Conservation (phyloP, 805 yeast species). For the Grigorovia humatica region DNA sequence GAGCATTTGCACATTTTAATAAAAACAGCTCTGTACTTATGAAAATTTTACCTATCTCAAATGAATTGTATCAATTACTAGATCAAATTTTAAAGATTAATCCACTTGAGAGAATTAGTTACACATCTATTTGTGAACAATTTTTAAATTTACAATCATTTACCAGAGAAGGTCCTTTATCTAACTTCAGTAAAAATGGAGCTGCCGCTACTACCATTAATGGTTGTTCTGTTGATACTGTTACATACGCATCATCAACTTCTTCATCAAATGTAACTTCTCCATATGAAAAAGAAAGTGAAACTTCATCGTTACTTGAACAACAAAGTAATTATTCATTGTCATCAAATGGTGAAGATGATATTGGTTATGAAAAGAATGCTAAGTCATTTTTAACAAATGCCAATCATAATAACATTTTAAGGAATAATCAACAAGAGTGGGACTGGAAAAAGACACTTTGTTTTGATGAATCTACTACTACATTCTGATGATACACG, state of each 20-base stretch:
- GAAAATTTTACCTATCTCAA: conserved; percentile 64
- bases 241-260: neutral
- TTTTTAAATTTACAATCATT: conserved; percentile 19
- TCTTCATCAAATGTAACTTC: neutral
- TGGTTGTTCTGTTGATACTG: neutral
- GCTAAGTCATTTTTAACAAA: neutral
- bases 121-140: conserved; percentile 14
- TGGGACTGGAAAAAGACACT: neutral
- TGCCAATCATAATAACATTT: neutral
- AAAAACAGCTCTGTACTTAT: conserved; percentile 44
- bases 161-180: conserved; percentile 21
- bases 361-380: neutral
- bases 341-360: neutral
- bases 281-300: neutral
- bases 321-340: neutral
- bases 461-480: neutral
- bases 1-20: conserved; percentile 55
- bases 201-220: neutral
- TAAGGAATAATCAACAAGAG: neutral
- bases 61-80: conserved; percentile 46
- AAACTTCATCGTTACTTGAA: neutral
- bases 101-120: conserved; percentile 27
- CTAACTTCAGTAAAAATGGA: neutral
- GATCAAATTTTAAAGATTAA: conserved; percentile 24
- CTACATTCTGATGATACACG: neutral